Percentiles rank a stretch among this genome's conserved stretches.
Evolutionary conservation across 257 asterid genomes (phyloP).

Genomic region (Thymus mandschuricus): DNA sequence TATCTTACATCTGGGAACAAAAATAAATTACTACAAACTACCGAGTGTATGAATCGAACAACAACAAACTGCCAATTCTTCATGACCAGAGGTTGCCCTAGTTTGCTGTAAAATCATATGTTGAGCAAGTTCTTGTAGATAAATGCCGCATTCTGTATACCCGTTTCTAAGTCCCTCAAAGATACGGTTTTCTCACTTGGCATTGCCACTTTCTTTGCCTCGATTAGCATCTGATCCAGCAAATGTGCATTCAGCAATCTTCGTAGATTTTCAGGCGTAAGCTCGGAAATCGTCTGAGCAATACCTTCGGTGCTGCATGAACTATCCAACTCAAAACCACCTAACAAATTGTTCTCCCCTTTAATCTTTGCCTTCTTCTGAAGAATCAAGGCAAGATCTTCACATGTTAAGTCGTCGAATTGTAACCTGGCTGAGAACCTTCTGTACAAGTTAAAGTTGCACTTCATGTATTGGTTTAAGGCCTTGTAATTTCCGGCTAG

Average conservation of each 20-base stretch:
- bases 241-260: slow-evolving; percentile 47
- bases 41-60: slow-evolving; percentile 2
- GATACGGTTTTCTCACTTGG: slow-evolving; percentile 36
- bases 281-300: slow-evolving; percentile 36
- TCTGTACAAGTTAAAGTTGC: slow-evolving; percentile 42
- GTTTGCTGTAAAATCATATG: slow-evolving; percentile 26
- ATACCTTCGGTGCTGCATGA: slow-evolving; percentile 36
- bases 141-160: slow-evolving; percentile 41
- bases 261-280: slow-evolving; percentile 35
- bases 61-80: background rate
- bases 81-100: slow-evolving; percentile 24
- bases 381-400: slow-evolving; percentile 50
- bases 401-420: slow-evolving; percentile 52
- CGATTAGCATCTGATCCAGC: slow-evolving; percentile 55
- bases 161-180: slow-evolving; percentile 40
- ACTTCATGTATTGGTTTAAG: slow-evolving; percentile 46
- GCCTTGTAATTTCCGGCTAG: slow-evolving; percentile 45
- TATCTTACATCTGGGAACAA: background rate
- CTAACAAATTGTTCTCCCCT: slow-evolving; percentile 30
- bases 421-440: slow-evolving; percentile 46
- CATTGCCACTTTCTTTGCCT: slow-evolving; percentile 42
- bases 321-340: slow-evolving; percentile 45
- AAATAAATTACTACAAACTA: slow-evolving; percentile 6
- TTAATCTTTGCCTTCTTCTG: slow-evolving; percentile 42
- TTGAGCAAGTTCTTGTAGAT: slow-evolving; percentile 44